A percentile compares a stretch with the other conserved stretches of the same genome.
Evolutionary conservation across 2,329 filamentous ascomycete species (phyloP).

Genomic region (Leptographium flavum): DNA sequence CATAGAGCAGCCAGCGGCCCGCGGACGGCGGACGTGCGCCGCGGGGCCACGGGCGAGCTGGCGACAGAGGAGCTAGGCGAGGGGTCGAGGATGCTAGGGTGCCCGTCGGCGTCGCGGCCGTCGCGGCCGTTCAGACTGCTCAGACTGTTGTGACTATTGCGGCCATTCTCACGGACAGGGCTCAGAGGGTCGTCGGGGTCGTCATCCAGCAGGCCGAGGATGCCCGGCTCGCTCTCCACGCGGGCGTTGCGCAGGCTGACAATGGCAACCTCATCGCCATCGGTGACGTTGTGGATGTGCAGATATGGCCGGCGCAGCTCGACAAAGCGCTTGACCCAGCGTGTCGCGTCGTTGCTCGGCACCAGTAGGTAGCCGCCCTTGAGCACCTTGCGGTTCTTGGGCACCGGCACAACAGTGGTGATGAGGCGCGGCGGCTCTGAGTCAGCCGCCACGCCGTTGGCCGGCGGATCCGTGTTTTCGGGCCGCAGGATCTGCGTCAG

Average conservation of each 20-base stretch:
- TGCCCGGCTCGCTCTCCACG: conserved; percentile 84
- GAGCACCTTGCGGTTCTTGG: conserved; percentile 67
- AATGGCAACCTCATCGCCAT: conserved; percentile 80
- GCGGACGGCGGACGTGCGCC: neutral
- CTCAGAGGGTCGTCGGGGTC: conserved; percentile 9
- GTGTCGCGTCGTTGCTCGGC: conserved; percentile 64
- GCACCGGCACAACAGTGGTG: conserved; percentile 60
- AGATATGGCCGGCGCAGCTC: conserved; percentile 85
- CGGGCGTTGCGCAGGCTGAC: conserved; percentile 80
- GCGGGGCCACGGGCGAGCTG: neutral
- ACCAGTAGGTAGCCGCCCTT: conserved; percentile 83
- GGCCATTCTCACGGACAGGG: neutral
- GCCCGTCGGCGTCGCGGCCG: neutral
- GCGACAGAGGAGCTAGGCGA: neutral
- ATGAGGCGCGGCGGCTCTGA: conserved; percentile 48
- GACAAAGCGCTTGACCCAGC: conserved; percentile 86
- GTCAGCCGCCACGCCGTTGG: conserved; percentile 40
- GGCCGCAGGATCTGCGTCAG: conserved; percentile 40
- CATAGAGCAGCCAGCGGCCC: neutral
- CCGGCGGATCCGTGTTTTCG: conserved; percentile 53
- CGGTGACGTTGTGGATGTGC: conserved; percentile 71
- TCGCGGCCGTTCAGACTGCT: neutral
- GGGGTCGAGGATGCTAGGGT: neutral
- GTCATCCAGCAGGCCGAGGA: conserved; percentile 56
- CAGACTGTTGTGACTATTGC: conserved; percentile 5